These are phyloP conservation scores for Leccinum subgranulosum DNA, from an alignment of 768 basidiomycete genomes.

Conservation along the genomic window DNA sequence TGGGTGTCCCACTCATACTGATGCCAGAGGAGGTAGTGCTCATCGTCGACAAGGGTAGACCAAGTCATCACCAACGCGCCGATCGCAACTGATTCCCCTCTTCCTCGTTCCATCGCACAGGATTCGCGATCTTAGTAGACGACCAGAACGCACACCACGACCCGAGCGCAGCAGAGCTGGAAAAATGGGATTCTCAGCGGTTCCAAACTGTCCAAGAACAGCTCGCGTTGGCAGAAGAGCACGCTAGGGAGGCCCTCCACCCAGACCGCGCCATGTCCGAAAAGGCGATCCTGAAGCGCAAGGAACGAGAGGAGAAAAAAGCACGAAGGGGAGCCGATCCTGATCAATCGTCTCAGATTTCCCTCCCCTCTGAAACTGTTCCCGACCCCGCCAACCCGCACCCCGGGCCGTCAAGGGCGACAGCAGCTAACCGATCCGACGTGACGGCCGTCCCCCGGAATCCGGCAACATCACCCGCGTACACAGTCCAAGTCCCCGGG, in stretches of 20 bases:
- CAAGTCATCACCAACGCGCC: too few relatives aligned
- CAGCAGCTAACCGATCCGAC: not conserved
- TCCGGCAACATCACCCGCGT: constrained; percentile 21
- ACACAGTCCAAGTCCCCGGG: constrained; percentile 66
- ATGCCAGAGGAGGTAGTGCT: constrained; percentile 92
- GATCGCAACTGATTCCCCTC: not conserved
- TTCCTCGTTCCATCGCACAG: constrained; percentile 37
- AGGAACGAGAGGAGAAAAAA: constrained; percentile 58
- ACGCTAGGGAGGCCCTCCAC: constrained; percentile 43
- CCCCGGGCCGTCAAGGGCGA: not conserved
- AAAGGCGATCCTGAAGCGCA: constrained; percentile 68
- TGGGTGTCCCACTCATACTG: constrained; percentile 86
- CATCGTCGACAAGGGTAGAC: constrained; percentile 73
- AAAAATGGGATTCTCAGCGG: constrained; percentile 52
- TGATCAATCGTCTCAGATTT: constrained; percentile 5
- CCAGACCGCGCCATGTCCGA: constrained; percentile 48
- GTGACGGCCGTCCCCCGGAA: constrained; percentile 4
- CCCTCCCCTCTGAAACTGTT: not conserved
- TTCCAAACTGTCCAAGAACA: constrained; percentile 47
- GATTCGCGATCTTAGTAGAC: constrained; percentile 72
- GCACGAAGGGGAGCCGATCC: constrained; percentile 11
- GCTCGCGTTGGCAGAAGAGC: constrained; percentile 45
- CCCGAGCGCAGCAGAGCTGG: constrained; percentile 46
- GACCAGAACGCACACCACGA: constrained; percentile 56
- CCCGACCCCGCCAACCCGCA: not conserved